Evolutionary conservation across 2,329 filamentous ascomycete species (phyloP).

Genomic region (Neonectria ditissima): DNA sequence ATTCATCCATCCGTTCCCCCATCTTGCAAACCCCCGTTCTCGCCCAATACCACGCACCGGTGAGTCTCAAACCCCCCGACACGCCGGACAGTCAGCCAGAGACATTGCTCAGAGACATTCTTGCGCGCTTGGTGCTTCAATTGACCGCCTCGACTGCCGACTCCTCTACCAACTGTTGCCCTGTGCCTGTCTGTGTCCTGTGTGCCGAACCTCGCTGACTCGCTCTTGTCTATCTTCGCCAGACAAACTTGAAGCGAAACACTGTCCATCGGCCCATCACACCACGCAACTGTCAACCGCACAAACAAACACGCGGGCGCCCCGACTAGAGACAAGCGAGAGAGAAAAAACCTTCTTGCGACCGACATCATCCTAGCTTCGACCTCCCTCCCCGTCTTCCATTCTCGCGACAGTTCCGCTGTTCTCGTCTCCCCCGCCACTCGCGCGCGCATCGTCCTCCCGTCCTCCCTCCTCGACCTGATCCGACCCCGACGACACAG

Average conservation of each 20-base stretch:
- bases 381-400: not conserved
- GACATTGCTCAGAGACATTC: not conserved
- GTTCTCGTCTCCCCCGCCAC: slow-evolving; percentile 5
- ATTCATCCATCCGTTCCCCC: slow-evolving; percentile 4
- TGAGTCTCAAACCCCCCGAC: slow-evolving; percentile 10
- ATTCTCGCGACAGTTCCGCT: slow-evolving; percentile 3
- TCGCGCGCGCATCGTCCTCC: slow-evolving; percentile 9
- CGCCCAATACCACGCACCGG: not conserved
- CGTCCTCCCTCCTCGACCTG: slow-evolving; percentile 1
- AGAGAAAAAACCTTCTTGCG: not conserved
- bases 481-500: slow-evolving; percentile 8
- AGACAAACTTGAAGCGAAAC: slow-evolving; percentile 33
- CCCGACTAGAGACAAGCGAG: slow-evolving; percentile 9
- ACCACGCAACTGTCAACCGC: slow-evolving; percentile 24
- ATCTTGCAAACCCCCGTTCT: slow-evolving; percentile 6
- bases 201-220: slow-evolving; percentile 14
- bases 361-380: not conserved
- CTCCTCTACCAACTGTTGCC: not conserved
- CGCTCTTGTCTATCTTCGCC: slow-evolving; percentile 17
- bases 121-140: not conserved
- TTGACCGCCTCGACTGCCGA: not conserved
- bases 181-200: not conserved
- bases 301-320: slow-evolving; percentile 14
- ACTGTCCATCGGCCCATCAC: slow-evolving; percentile 24
- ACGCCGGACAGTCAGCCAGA: not conserved